Evolutionary conservation across 805 yeast genomes (phyloP), one percentile per base, ranked within the genome.

Genomic region (Phaffomyces thermotolerans): DNA sequence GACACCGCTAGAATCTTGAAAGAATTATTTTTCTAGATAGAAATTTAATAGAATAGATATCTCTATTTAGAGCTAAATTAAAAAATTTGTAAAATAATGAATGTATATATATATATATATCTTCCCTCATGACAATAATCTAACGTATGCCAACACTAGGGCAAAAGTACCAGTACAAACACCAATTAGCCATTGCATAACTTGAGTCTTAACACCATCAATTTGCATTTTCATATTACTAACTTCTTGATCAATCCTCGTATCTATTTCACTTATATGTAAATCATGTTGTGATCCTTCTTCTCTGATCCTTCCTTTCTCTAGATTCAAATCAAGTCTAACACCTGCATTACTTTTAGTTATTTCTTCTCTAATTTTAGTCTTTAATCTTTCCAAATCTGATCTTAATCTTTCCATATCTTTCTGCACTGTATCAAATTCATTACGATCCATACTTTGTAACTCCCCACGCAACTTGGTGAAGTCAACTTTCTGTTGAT

Each of bases 121-220:
- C n/a, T n/a, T n/a, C n/a, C 13, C 17, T 31, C 18, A 85, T 9
- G 87, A 78, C 40, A 87, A 68, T 53, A 93, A 70, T 55, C 99
- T 75, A 40, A 90, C 86, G 62, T 93, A 93, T 1, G 98, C 97
- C 54, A 91, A 67, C 41, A 93, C 84, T 46, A 93, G 72, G 13
- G 98, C 98, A 66, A 91, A 87, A 1, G 97, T 86, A 84, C 98
- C 99, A 2, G 98, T 90, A 59, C 95, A 86, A 17, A 93, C 97
- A 71, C 98, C 98, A 55, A 93, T 88, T 50, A 93, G 74, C 99
- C 99, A 93, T 66, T 93, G 99, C 81, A 89, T 78, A 40, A 93
- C 97, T 62, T 93, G 97, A 2, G 96, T 87, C 67, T 93, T 93
- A 29, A 91, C 96, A 36, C 87, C 80, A 58, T 93, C 96, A 52